Conservation (phyloP, 202 grass and related monocot species). For the Hordeum pubiflorum region DNA sequence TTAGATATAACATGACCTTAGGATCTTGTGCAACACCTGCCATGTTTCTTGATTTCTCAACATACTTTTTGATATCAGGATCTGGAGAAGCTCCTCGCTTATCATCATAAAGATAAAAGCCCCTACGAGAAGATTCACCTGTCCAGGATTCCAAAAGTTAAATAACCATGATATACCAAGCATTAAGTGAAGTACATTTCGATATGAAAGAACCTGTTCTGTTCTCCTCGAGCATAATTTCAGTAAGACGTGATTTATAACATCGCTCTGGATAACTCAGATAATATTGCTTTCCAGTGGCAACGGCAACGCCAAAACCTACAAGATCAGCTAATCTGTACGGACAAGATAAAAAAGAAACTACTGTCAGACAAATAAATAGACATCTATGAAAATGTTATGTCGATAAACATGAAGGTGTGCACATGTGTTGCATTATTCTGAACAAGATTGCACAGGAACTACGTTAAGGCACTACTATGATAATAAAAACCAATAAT, state of each 20-base stretch:
- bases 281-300: conserved; percentile 54
- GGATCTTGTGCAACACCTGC: conserved; percentile 41
- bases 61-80: conserved; percentile 55
- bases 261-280: conserved; percentile 57
- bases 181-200: neutral
- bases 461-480: neutral
- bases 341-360: conserved; percentile 7
- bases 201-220: conserved; percentile 47
- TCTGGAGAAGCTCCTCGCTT: conserved; percentile 46
- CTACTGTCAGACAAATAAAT: conserved; percentile 6
- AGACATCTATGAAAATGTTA: neutral
- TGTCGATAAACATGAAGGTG: conserved; percentile 3
- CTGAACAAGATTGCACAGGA: conserved; percentile 1
- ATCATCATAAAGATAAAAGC: conserved; percentile 74
- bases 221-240: conserved; percentile 64
- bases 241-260: conserved; percentile 61
- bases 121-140: conserved; percentile 66
- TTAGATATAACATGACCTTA: conserved; percentile 42
- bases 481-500: neutral
- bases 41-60: conserved; percentile 76
- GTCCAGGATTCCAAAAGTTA: conserved; percentile 19
- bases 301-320: conserved; percentile 58
- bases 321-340: conserved; percentile 67
- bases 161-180: conserved; percentile 7
- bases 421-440: neutral